Conservation (phyloP, 495 filamentous ascomycete genomes). For the Trichocladium uniseriatum region DNA sequence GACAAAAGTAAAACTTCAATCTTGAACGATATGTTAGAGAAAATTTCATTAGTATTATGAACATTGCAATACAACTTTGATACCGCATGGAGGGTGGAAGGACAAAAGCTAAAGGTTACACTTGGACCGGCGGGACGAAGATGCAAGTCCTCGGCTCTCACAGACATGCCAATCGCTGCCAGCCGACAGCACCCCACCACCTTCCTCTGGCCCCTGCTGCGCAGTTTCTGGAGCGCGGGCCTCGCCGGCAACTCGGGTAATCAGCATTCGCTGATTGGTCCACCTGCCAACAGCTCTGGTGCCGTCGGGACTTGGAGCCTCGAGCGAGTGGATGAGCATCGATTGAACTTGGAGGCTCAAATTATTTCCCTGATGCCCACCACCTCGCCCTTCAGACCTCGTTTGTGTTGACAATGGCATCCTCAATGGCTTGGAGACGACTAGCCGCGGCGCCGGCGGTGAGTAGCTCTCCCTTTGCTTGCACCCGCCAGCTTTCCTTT, state of each 20-base stretch:
- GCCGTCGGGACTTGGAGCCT: conserved; percentile 18
- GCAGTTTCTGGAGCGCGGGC: conserved; percentile 7
- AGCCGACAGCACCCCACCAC: conserved; percentile 2
- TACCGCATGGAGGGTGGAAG: too few relatives aligned
- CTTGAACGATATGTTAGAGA: too few relatives aligned
- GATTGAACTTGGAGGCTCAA: conserved; percentile 25
- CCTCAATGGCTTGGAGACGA: conserved; percentile 44
- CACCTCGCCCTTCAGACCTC: conserved; percentile 18
- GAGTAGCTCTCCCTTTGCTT: conserved; percentile 15
- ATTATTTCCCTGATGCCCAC: conserved; percentile 24
- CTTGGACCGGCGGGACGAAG: too few relatives aligned
- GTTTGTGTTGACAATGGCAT: conserved; percentile 37
- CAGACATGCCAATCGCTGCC: not conserved
- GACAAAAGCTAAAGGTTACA: too few relatives aligned
- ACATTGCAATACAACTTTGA: too few relatives aligned
- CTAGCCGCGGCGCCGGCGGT: conserved; percentile 38
- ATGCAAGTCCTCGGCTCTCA: too few relatives aligned
- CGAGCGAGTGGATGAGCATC: too few relatives aligned
- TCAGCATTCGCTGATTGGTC: conserved; percentile 19
- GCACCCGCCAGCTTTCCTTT: too few relatives aligned
- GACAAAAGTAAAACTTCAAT: too few relatives aligned
- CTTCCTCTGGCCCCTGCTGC: not conserved
- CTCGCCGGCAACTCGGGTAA: conserved; percentile 29
- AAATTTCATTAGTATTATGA: too few relatives aligned
- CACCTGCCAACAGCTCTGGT: conserved; percentile 6